A percentile compares a stretch with the other conserved stretches of the same genome.
Evolutionary conservation across 331 rosid species (phyloP).

Genomic region (Cydonia oblonga): DNA sequence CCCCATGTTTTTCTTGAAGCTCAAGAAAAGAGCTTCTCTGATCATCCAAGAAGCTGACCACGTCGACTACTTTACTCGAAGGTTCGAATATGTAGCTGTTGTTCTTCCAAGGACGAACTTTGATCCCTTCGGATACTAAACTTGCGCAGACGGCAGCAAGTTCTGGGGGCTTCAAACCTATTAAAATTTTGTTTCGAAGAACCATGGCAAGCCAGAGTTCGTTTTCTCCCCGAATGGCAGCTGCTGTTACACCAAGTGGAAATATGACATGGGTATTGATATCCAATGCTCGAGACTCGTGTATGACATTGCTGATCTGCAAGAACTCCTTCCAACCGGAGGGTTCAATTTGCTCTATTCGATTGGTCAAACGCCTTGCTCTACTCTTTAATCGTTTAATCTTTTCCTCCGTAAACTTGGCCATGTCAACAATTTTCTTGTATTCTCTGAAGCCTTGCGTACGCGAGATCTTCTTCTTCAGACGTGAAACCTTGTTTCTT

Average conservation of each 20-base stretch:
- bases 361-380: constrained; percentile 57
- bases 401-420: constrained; percentile 60
- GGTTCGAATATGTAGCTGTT: constrained; percentile 69
- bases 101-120: constrained; percentile 72
- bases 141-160: constrained; percentile 76
- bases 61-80: constrained; percentile 39
- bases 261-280: constrained; percentile 58
- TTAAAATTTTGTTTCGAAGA: constrained; percentile 61
- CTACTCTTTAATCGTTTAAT: constrained; percentile 64
- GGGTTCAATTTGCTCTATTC: constrained; percentile 90
- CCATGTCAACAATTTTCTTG: constrained; percentile 51
- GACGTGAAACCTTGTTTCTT: constrained; percentile 76
- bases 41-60: constrained; percentile 41
- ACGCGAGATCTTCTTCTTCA: constrained; percentile 75
- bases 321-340: constrained; percentile 97
- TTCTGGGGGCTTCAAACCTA: constrained; percentile 65
- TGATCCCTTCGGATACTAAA: constrained; percentile 85
- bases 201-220: constrained; percentile 98
- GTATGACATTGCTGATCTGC: constrained; percentile 90
- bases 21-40: constrained; percentile 44
- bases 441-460: constrained; percentile 77
- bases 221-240: constrained; percentile 91
- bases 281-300: constrained; percentile 71
- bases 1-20: constrained; percentile 78
- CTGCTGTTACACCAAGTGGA: constrained; percentile 92